phyloP scores from a whole-genome alignment of 768 basidiomycete genomes.

The Phylloporus arenicola region DNA sequence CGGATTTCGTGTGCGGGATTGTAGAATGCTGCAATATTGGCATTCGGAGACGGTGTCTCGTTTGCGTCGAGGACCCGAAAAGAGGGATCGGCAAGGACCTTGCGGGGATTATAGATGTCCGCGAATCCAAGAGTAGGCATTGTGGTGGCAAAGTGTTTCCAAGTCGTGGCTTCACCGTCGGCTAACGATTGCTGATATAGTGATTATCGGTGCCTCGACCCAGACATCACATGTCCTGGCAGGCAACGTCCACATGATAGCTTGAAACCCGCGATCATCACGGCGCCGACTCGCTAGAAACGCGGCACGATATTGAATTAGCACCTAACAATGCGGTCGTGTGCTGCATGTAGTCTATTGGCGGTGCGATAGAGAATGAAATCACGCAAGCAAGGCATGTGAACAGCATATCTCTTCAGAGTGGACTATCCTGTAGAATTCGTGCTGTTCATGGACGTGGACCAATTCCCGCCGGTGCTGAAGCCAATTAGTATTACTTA shows the following conservation, averaged over 20 bases:
- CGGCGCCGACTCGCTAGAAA: not conserved
- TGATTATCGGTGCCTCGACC: not conserved
- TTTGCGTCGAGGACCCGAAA: constrained; percentile 49
- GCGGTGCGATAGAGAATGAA: no score
- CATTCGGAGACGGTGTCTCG: constrained; percentile 43
- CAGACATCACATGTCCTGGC: not conserved
- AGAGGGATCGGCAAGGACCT: constrained; percentile 49
- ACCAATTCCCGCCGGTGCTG: no score
- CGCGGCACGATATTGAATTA: not conserved
- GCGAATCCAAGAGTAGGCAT: constrained; percentile 28
- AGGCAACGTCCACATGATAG: not conserved
- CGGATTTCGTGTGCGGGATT: constrained; percentile 57
- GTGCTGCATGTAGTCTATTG: no score
- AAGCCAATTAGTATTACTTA: not conserved
- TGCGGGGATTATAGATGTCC: constrained; percentile 50
- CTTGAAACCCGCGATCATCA: not conserved
- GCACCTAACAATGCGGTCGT: no score
- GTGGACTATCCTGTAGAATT: no score
- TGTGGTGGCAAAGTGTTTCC: not conserved
- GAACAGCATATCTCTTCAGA: no score
- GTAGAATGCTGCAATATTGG: constrained; percentile 61
- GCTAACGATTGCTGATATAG: not conserved
- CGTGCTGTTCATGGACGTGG: no score
- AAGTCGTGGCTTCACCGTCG: not conserved
- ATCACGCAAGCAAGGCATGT: no score